Conservation (phyloP, 1,284 basidiomycete genomes). For the Cutaneotrichosporon sp. region DNA sequence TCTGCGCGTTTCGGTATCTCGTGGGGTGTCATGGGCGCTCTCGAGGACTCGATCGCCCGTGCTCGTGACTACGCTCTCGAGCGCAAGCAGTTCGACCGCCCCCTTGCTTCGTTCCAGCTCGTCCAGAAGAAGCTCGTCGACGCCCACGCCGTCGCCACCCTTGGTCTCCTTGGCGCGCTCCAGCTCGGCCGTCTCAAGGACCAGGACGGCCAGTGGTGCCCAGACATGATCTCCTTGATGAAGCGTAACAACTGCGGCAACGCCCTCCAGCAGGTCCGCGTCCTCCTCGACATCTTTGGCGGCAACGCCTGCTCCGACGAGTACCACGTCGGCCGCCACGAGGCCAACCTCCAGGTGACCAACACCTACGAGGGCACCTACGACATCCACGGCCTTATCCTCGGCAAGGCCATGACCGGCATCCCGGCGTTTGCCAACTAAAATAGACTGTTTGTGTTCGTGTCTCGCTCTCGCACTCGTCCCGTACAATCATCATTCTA, state of each 20-base stretch:
- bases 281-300: conserved; percentile 80
- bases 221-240: conserved; percentile 91
- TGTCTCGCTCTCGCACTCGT: not conserved
- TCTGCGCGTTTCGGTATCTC: conserved; percentile 86
- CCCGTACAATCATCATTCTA: too few relatives aligned
- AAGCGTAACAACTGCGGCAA: conserved; percentile 97
- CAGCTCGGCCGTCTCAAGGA: conserved; percentile 90
- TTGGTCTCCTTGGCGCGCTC: conserved; percentile 72
- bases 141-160: conserved; percentile 74
- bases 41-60: conserved; percentile 81
- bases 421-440: conserved; percentile 45
- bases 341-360: conserved; percentile 82
- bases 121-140: conserved; percentile 96
- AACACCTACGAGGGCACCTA: conserved; percentile 82
- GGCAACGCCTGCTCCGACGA: conserved; percentile 88
- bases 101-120: conserved; percentile 89
- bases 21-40: conserved; percentile 89
- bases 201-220: conserved; percentile 59
- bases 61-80: conserved; percentile 83
- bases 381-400: conserved; percentile 80
- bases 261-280: conserved; percentile 72
- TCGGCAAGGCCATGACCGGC: conserved; percentile 86
- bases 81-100: conserved; percentile 79
- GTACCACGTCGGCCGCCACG: conserved; percentile 82
- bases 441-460: not conserved